phyloP scores from a whole-genome alignment of 176 grass and related monocot genomes.

The Avena sativa region DNA sequence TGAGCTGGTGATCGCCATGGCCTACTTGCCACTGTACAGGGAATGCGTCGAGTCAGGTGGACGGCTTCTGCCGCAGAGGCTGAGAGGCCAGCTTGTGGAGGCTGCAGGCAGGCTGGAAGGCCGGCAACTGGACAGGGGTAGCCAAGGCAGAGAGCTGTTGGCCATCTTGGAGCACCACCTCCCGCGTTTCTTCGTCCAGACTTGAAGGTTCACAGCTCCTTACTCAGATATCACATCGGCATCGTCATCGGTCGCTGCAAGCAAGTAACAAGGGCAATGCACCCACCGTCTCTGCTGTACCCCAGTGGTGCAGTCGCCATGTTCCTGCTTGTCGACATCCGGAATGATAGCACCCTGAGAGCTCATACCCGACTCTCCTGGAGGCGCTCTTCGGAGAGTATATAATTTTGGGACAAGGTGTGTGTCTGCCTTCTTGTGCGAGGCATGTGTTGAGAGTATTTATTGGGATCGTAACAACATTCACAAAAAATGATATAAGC shows the following conservation, averaged over 20 bases:
- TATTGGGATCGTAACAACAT: conserved; percentile 52
- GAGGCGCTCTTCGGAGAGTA: conserved; percentile 57
- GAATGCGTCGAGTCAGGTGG: conserved; percentile 71
- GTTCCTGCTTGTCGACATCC: conserved; percentile 38
- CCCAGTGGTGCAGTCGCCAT: conserved; percentile 3
- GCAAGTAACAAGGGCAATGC: conserved; percentile 40
- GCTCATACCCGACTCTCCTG: conserved; percentile 48
- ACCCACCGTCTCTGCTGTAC: conserved; percentile 39
- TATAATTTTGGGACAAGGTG: conserved; percentile 61
- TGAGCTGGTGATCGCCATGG: conserved; percentile 77
- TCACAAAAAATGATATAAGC: conserved; percentile 52
- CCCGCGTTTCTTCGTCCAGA: conserved; percentile 61
- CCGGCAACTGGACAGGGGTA: conserved; percentile 55
- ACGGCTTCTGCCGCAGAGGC: conserved; percentile 74
- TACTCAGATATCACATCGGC: conserved; percentile 3
- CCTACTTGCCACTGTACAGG: conserved; percentile 84
- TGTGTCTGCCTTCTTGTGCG: conserved; percentile 34
- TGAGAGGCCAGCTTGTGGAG: conserved; percentile 94
- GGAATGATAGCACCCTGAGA: conserved; percentile 45
- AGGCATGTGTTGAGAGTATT: conserved; percentile 46
- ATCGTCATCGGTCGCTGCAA: conserved; percentile 23
- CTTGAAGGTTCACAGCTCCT: conserved; percentile 31
- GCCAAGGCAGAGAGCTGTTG: conserved; percentile 70
- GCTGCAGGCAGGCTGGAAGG: conserved; percentile 71
- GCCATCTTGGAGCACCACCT: conserved; percentile 91